Conservation (phyloP, 2,329 filamentous ascomycete species). For the Aotearoamyces nothofagi region DNA sequence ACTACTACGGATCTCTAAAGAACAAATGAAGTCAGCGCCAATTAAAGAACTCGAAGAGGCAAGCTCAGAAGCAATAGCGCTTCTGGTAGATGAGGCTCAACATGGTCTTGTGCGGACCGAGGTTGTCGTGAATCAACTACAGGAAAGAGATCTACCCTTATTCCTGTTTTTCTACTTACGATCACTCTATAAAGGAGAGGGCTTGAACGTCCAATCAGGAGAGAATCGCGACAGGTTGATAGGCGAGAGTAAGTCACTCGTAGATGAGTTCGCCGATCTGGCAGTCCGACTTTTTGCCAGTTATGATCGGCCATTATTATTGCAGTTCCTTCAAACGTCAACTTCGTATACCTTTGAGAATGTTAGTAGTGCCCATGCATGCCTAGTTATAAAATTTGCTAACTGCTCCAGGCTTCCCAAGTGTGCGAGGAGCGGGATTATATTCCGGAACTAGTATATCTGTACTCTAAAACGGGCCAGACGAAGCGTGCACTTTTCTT, state of each 20-base stretch:
- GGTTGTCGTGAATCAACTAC: slow-evolving; percentile 65
- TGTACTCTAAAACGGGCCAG: slow-evolving; percentile 89
- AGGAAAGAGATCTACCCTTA: slow-evolving; percentile 47
- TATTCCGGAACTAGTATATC: slow-evolving; percentile 85
- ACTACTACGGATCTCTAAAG: slow-evolving; percentile 64
- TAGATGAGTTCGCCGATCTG: slow-evolving; percentile 78
- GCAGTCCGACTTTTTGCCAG: slow-evolving; percentile 75
- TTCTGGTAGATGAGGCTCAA: slow-evolving; percentile 83
- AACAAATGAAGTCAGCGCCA: slow-evolving; percentile 49
- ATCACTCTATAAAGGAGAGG: slow-evolving; percentile 68
- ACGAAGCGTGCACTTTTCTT: slow-evolving; percentile 83
- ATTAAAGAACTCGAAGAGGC: slow-evolving; percentile 60
- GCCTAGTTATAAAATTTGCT: slow-evolving; percentile 6
- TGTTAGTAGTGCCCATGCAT: slow-evolving; percentile 19
- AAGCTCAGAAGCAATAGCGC: slow-evolving; percentile 67
- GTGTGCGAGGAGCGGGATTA: slow-evolving; percentile 72
- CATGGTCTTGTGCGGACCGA: slow-evolving; percentile 71
- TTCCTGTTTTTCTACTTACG: slow-evolving; percentile 91
- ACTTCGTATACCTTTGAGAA: slow-evolving; percentile 81
- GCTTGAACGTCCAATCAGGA: slow-evolving; percentile 35
- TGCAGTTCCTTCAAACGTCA: slow-evolving; percentile 75
- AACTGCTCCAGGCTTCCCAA: slow-evolving; percentile 37
- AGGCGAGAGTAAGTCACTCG: slow-evolving; percentile 48
- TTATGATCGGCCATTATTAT: slow-evolving; percentile 65
- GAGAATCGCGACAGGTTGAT: slow-evolving; percentile 41